phyloP scores from a whole-genome alignment of 2,329 filamentous ascomycete species.

The Cytospora mali region DNA sequence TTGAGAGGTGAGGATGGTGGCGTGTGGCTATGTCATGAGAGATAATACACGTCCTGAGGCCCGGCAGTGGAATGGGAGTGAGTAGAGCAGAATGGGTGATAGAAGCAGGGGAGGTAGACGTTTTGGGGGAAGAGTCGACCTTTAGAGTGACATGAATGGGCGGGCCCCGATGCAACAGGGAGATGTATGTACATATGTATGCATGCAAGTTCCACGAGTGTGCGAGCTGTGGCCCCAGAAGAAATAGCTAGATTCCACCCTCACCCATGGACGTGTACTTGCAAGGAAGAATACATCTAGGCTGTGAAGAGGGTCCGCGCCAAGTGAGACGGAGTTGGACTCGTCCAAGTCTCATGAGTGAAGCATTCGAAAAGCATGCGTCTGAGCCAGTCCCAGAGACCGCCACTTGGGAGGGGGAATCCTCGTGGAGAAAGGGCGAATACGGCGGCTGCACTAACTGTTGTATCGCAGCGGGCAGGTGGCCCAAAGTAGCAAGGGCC shows the following conservation, averaged over 20 bases:
- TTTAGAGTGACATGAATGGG: conserved; percentile 41
- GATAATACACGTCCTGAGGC: conserved; percentile 7
- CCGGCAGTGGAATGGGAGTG: conserved; percentile 27
- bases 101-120: conserved; percentile 32
- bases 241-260: conserved; percentile 9
- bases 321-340: conserved; percentile 23
- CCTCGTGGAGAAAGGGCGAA: background rate
- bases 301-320: conserved; percentile 16
- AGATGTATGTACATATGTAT: no score
- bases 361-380: conserved; percentile 13
- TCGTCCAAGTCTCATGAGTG: conserved; percentile 23
- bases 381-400: conserved; percentile 7
- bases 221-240: conserved; percentile 32
- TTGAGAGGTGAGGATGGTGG: conserved; percentile 24
- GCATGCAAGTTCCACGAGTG: conserved; percentile 31
- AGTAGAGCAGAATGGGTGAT: conserved; percentile 40
- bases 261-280: conserved; percentile 9
- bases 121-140: conserved; percentile 41
- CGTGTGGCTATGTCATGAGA: conserved; percentile 18
- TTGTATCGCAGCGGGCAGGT: conserved; percentile 13
- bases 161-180: conserved; percentile 28
- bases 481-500: conserved; percentile 8
- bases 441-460: conserved; percentile 14
- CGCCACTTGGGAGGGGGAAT: conserved; percentile 12
- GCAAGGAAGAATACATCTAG: conserved; percentile 10